These are phyloP conservation scores for Leucocoprinus sp. DNA, from an alignment of 768 basidiomycete genomes.

Conservation along the genomic window DNA sequence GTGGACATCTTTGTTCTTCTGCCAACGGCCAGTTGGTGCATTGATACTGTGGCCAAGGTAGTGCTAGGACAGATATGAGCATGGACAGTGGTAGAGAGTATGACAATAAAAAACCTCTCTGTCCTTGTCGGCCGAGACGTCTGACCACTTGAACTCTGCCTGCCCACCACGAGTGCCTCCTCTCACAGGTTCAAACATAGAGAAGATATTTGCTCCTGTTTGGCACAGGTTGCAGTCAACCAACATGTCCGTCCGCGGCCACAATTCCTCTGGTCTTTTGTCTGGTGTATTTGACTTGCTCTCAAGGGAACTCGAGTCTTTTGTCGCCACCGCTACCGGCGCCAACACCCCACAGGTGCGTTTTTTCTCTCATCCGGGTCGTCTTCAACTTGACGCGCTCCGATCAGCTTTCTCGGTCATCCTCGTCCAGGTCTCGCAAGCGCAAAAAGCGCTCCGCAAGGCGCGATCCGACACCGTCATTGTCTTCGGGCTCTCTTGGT, in stretches of 20 bases:
- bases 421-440: slow-evolving; percentile 13
- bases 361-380: slow-evolving; percentile 4
- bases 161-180: slow-evolving; percentile 90
- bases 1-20: slow-evolving; percentile 94
- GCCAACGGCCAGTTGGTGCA: slow-evolving; percentile 93
- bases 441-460: slow-evolving; percentile 2
- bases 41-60: slow-evolving; percentile 95
- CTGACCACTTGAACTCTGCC: slow-evolving; percentile 87
- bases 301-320: slow-evolving; percentile 62
- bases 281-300: slow-evolving; percentile 64
- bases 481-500: slow-evolving; percentile 1
- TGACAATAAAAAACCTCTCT: slow-evolving; percentile 52
- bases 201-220: not conserved
- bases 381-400: not conserved
- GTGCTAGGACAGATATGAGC: slow-evolving; percentile 43
- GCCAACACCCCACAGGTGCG: not conserved
- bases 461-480: slow-evolving; percentile 5
- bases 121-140: slow-evolving; percentile 89
- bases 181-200: slow-evolving; percentile 79
- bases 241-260: slow-evolving; percentile 2
- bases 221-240: not conserved
- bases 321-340: slow-evolving; percentile 61
- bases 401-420: slow-evolving; percentile 1
- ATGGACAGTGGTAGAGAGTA: not conserved
- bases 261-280: slow-evolving; percentile 33